Base-by-base conservation (phyloP, 192 early-diverging fungal genomes). In the Coemansia sp. region DNA sequence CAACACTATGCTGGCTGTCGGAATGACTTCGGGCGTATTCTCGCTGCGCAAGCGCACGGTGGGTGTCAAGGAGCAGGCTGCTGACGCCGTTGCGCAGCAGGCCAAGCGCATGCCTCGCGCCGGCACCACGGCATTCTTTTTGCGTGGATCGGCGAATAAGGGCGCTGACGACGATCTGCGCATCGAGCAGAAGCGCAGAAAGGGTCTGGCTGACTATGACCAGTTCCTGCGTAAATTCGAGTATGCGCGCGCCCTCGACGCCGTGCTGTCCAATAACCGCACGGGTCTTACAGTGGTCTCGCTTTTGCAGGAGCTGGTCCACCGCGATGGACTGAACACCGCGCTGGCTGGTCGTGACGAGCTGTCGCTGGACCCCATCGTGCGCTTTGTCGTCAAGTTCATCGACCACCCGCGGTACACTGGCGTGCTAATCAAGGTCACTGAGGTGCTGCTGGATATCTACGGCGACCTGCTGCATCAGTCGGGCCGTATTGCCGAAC, bases 331-430 rank as follows among this genome's bases (percentile, higher is more conserved):
- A 16, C 84, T 99, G 29, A 83, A 72, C 45, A 72, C 77, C 8
- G 95, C 97, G 9, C 80, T 99, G 65, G 84, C 90, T 51, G 94
- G 93, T 57, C 83, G 97, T 36, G 93, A 97, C 68, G 97, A 99
- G 67, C 84, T 90, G 50, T 86, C 90, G 21, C 77, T 99, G 65
- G 92, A 93, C 68, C 93, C 94, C 9, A 72, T 98, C 37, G 79
- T 93, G 21, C 85, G 87, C 62, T 99, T 99, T 69, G 65, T 99
- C 27, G 74, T 90, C 45, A 91, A 85, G 78, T 77, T 94, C 70
- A 88, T 99, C 60, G 85, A 87, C 63, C 80, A 96, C 57, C 95
- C 95, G 51, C 82, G 87, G 48, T 97, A 93, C 75, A 88, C 91
- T 1, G 73, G 70, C 9, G 69, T 95, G 11, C 73, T 99, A 61